phyloP scores from a whole-genome alignment of 129 eudicot species.

The Chrysanthemum lavandulifolium region DNA sequence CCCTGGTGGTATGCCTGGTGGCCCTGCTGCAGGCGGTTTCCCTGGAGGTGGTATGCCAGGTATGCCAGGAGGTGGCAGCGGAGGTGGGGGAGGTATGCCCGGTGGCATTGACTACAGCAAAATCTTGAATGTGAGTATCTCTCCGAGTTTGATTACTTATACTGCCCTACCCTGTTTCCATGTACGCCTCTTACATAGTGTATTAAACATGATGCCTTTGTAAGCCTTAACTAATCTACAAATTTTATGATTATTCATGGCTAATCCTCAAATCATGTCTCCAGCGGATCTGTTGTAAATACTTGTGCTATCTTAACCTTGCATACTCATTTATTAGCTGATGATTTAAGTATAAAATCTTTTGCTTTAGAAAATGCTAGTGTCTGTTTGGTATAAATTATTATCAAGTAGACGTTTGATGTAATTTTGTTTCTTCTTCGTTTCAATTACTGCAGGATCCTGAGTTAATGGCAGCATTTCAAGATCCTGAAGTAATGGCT shows the following conservation, averaged over 20 bases:
- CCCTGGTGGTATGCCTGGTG: slow-evolving; percentile 39
- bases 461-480: slow-evolving; percentile 88
- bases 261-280: no score
- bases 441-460: slow-evolving; percentile 62
- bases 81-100: slow-evolving; percentile 46
- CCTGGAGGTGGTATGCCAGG: slow-evolving; percentile 40
- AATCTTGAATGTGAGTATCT: slow-evolving; percentile 68
- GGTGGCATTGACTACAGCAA: slow-evolving; percentile 84
- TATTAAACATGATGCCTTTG: not conserved
- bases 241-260: not conserved
- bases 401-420: not conserved
- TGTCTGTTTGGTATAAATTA: no score
- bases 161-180: no score
- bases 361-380: no score
- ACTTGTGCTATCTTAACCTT: no score
- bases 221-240: not conserved
- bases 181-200: no score
- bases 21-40: slow-evolving; percentile 27
- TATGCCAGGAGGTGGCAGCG: slow-evolving; percentile 36
- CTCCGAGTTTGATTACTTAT: not conserved
- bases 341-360: no score
- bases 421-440: not conserved
- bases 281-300: no score
- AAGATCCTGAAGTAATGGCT: slow-evolving; percentile 98
- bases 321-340: no score